Evolutionary conservation across 331 rosid genomes (phyloP).

Genomic region (Phaseolus coccineus): DNA sequence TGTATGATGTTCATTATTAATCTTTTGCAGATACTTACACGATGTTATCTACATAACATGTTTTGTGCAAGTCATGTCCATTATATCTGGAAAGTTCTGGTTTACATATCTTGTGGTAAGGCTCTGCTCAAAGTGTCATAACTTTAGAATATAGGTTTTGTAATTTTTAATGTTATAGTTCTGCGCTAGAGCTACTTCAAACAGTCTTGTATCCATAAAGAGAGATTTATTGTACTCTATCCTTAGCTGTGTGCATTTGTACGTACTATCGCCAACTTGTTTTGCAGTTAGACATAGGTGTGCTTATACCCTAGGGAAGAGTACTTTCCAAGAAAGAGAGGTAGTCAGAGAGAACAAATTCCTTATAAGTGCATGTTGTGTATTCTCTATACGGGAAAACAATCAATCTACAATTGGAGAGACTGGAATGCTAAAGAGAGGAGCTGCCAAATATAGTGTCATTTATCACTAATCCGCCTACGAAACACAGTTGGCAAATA

Average conservation of each 20-base stretch:
- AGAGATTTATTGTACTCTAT: background rate
- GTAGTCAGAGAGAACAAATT: background rate
- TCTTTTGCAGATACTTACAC: slow-evolving; percentile 80
- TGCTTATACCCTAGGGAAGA: slow-evolving; percentile 18
- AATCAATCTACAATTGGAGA: background rate
- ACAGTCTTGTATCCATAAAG: background rate
- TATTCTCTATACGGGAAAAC: slow-evolving; percentile 14
- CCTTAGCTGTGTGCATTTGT: background rate
- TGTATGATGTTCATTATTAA: background rate
- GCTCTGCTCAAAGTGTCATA: background rate
- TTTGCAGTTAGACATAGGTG: slow-evolving; percentile 1
- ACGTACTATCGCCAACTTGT: background rate
- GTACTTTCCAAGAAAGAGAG: background rate
- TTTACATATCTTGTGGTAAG: slow-evolving; percentile 82
- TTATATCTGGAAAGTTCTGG: slow-evolving; percentile 88
- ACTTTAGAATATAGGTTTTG: slow-evolving; percentile 20
- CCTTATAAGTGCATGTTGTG: slow-evolving; percentile 14
- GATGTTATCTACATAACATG: slow-evolving; percentile 93
- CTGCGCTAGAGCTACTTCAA: slow-evolving; percentile 8
- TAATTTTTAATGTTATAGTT: slow-evolving; percentile 2
- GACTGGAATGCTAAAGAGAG: background rate
- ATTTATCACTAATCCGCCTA: slow-evolving; percentile 2
- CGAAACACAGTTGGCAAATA: background rate
- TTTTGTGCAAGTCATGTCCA: slow-evolving; percentile 88
- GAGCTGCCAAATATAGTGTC: background rate